Conservation (phyloP, 139 green algal genomes). For the Chlorella sp. region DNA sequence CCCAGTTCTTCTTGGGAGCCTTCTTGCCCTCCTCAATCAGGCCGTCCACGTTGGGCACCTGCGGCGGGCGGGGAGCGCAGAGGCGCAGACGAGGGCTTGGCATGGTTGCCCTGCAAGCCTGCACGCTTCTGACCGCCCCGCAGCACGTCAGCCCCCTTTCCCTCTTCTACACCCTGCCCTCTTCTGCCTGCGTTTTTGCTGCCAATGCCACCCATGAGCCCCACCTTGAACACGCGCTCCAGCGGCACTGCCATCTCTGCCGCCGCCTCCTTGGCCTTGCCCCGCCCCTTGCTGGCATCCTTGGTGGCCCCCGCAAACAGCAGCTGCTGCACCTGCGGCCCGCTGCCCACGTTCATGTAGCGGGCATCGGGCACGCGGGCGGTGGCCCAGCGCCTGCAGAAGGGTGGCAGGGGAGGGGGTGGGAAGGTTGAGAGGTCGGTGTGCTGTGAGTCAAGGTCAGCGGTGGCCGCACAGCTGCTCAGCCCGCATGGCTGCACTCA, state of each 20-base stretch:
- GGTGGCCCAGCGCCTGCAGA: conserved; percentile 65
- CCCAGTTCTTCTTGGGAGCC: conserved; percentile 72
- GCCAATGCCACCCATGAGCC: too few species aligned
- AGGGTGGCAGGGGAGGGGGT: too few species aligned
- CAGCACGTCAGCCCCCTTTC: too few species aligned
- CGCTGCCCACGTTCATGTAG: conserved; percentile 85
- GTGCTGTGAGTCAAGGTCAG: too few species aligned
- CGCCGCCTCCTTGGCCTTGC: conserved; percentile 41
- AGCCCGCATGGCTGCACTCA: too few species aligned
- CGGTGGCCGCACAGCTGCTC: too few species aligned
- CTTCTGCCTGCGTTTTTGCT: too few species aligned
- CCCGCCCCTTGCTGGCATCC: not conserved
- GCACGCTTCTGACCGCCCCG: too few species aligned
- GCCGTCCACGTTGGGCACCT: conserved; percentile 59
- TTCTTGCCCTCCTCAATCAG: conserved; percentile 53
- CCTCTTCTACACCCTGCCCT: too few species aligned
- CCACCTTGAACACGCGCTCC: conserved; percentile 62
- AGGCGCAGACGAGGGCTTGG: too few species aligned
- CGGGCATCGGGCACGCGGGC: conserved; percentile 62
- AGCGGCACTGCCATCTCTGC: conserved; percentile 27
- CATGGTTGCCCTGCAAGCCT: too few species aligned
- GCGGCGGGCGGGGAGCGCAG: not conserved
- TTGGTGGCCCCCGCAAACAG: conserved; percentile 80
- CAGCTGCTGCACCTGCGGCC: conserved; percentile 79
- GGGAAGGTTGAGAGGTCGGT: too few species aligned